Evolutionary conservation across 106 monocot species (phyloP).

Genomic region (Apostasia ramifera): DNA sequence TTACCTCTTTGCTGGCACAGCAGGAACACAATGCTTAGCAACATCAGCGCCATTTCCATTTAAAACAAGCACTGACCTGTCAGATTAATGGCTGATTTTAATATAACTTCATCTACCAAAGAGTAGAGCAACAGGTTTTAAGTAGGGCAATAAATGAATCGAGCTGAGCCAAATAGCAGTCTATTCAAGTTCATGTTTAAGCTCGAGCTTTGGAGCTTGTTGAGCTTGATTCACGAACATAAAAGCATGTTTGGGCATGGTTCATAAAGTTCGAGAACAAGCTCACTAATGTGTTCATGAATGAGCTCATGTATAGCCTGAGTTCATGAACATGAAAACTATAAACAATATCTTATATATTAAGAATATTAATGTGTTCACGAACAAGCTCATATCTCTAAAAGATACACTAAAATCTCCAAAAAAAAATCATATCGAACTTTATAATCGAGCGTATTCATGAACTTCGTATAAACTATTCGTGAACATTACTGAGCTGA

Average conservation of each 20-base stretch:
- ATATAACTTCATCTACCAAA: neutral
- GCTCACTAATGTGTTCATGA: no score
- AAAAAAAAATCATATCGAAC: no score
- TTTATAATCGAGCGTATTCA: no score
- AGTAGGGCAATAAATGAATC: no score
- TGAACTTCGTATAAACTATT: neutral
- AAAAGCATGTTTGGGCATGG: neutral
- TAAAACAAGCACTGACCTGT: slow-evolving; percentile 72
- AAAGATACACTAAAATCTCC: no score
- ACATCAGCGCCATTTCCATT: slow-evolving; percentile 89
- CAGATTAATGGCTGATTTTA: neutral
- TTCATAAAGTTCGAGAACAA: no score
- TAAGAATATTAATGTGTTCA: no score
- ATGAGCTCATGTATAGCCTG: no score
- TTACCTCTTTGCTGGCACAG: slow-evolving; percentile 69
- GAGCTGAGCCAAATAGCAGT: neutral
- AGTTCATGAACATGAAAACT: no score
- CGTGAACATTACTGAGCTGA: neutral
- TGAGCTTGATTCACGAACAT: neutral
- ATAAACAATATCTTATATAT: no score
- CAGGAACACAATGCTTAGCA: slow-evolving; percentile 85
- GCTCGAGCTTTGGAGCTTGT: no score
- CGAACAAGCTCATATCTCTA: no score
- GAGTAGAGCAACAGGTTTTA: neutral
- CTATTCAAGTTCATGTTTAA: neutral